Percentiles rank a stretch among this genome's conserved stretches.
These are phyloP conservation scores for Colletotrichum incanum DNA, from an alignment of 2,329 filamentous ascomycete genomes.

Conservation along the genomic window DNA sequence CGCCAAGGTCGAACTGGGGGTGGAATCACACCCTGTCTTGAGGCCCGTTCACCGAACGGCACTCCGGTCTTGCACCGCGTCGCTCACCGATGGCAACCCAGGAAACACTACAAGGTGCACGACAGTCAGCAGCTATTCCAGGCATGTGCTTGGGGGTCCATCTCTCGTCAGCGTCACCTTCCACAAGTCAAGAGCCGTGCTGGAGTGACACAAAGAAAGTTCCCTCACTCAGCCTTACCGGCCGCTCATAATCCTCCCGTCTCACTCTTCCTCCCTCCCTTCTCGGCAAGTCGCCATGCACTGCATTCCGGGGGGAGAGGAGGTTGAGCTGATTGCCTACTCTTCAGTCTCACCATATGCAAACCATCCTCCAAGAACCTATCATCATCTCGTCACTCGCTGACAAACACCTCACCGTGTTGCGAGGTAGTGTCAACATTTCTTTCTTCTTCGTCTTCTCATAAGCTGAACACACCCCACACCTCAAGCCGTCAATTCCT, in stretches of 20 bases:
- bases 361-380: not conserved
- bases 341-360: constrained; percentile 8
- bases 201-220: not conserved
- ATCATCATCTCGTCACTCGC: constrained; percentile 8
- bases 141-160: not conserved
- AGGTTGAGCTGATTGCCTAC: not conserved
- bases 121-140: not conserved
- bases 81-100: not conserved
- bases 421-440: not conserved
- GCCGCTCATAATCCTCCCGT: not conserved
- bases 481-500: not conserved
- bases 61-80: not conserved
- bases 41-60: not conserved
- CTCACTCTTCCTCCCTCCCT: not conserved
- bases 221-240: constrained; percentile 12
- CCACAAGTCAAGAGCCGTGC: not conserved
- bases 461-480: not conserved
- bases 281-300: not conserved
- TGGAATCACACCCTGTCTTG: not conserved
- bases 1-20: not conserved
- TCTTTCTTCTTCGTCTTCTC: not conserved
- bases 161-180: not conserved
- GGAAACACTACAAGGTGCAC: not conserved
- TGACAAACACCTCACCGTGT: not conserved
- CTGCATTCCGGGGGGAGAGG: not conserved